A percentile compares a stretch with the other conserved stretches of the same genome.
These are phyloP conservation scores for Fusarium sp. DNA, from an alignment of 2,329 filamentous ascomycete species.

Conservation along the genomic window DNA sequence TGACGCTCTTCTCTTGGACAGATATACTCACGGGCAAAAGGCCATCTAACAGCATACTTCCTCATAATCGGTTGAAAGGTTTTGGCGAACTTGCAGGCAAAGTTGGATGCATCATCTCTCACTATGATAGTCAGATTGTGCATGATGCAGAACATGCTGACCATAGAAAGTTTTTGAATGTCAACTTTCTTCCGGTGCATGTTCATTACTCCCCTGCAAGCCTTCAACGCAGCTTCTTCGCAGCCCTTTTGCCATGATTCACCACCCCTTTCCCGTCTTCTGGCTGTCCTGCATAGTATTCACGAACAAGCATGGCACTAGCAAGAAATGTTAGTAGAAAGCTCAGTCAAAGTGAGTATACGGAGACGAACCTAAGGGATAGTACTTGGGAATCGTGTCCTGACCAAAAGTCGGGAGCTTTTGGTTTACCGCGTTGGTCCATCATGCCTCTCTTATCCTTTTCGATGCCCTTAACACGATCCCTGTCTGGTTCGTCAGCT, in stretches of 20 bases:
- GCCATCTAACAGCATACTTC: neutral
- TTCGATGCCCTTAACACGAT: neutral
- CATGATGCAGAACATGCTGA: neutral
- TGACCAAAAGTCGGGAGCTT: neutral
- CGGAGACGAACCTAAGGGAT: neutral
- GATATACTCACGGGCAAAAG: neutral
- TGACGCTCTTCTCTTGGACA: rapidly evolving
- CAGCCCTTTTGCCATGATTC: neutral
- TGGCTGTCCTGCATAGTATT: neutral
- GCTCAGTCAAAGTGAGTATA: rapidly evolving
- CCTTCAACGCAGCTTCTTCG: neutral
- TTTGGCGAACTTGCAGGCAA: neutral
- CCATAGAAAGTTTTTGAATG: neutral
- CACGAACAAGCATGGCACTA: neutral
- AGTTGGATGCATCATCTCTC: neutral
- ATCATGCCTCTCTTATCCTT: neutral
- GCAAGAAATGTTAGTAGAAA: neutral
- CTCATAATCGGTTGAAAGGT: neutral
- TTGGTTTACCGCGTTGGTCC: neutral
- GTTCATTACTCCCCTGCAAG: rapidly evolving
- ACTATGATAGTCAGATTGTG: neutral
- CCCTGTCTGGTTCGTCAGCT: neutral
- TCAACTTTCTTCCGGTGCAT: neutral
- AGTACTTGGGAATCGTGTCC: neutral
- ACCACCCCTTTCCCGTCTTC: too few species aligned